Percentiles rank a stretch among this genome's conserved stretches.
phyloP scores from a whole-genome alignment of 1,284 basidiomycete genomes.

The Boletellus deceptivus region DNA sequence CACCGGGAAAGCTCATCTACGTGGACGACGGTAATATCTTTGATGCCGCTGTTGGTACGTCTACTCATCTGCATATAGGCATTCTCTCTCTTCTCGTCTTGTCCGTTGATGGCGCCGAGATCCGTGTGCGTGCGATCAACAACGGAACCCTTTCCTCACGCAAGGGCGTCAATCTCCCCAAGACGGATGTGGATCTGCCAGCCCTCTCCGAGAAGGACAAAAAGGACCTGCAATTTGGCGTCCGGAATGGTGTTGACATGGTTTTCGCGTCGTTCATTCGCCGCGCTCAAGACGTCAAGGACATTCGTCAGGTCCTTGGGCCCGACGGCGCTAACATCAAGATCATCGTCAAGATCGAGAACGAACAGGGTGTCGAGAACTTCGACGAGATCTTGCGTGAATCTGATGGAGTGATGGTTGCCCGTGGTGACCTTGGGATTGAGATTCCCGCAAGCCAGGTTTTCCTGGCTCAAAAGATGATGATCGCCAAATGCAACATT shows the following conservation, averaged over 20 bases:
- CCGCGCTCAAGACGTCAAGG: slow-evolving; percentile 85
- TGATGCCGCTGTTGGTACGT: background rate
- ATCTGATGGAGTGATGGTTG: slow-evolving; percentile 97
- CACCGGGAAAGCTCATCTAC: slow-evolving; percentile 94
- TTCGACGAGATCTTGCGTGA: slow-evolving; percentile 96
- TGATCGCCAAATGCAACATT: slow-evolving; percentile 98
- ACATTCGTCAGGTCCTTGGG: slow-evolving; percentile 89
- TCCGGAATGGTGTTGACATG: slow-evolving; percentile 98
- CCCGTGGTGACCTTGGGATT: slow-evolving; percentile 96
- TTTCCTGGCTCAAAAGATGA: slow-evolving; percentile 99
- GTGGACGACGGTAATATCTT: slow-evolving; percentile 82
- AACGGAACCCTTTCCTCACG: slow-evolving; percentile 91
- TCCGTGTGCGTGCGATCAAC: slow-evolving; percentile 91
- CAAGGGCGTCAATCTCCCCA: slow-evolving; percentile 99
- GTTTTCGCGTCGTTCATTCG: slow-evolving; percentile 98
- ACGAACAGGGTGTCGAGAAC: slow-evolving; percentile 95
- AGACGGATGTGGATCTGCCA: slow-evolving; percentile 96
- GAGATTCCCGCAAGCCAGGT: slow-evolving; percentile 98
- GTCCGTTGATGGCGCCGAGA: slow-evolving; percentile 75
- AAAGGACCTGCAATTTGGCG: slow-evolving; percentile 91
- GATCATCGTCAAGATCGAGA: slow-evolving; percentile 98
- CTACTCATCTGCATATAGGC: slow-evolving; percentile 40
- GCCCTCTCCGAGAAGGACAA: slow-evolving; percentile 99
- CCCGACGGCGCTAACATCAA: slow-evolving; percentile 92
- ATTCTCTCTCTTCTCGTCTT: slow-evolving; percentile 94